phyloP scores from a whole-genome alignment of 768 basidiomycete species.

The Termitomyces eurrhizus region DNA sequence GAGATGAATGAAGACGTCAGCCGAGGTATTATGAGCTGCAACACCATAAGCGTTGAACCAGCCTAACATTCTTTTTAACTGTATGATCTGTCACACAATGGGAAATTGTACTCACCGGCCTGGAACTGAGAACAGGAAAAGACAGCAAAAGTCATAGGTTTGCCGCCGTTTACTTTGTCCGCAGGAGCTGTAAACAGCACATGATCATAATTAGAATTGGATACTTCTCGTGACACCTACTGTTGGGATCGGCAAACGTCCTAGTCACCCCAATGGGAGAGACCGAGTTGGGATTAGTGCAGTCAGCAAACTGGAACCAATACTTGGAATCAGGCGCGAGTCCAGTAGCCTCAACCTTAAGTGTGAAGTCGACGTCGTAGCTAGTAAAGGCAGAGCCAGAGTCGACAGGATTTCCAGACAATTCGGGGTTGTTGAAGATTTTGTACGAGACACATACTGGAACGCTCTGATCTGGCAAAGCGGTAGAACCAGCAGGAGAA shows the following conservation, averaged over 20 bases:
- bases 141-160: background rate
- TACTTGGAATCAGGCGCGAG: slow-evolving; percentile 50
- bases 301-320: slow-evolving; percentile 41
- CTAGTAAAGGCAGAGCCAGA: slow-evolving; percentile 50
- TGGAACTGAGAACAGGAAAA: slow-evolving; percentile 3
- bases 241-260: slow-evolving; percentile 23
- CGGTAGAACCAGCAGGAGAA: slow-evolving; percentile 15
- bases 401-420: slow-evolving; percentile 30
- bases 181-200: slow-evolving; percentile 29
- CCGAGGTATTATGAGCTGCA: slow-evolving; percentile 37
- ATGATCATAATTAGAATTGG: background rate
- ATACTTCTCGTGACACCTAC: background rate
- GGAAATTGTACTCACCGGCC: background rate
- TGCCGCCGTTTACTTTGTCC: slow-evolving; percentile 23
- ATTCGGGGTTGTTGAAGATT: slow-evolving; percentile 32
- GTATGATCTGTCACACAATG: background rate
- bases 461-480: slow-evolving; percentile 6
- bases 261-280: slow-evolving; percentile 50
- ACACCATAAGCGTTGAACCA: slow-evolving; percentile 50
- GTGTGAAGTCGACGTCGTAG: slow-evolving; percentile 57
- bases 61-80: slow-evolving; percentile 20
- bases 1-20: slow-evolving; percentile 53
- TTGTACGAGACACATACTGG: slow-evolving; percentile 49
- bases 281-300: slow-evolving; percentile 37
- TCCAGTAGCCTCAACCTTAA: slow-evolving; percentile 55